Conservation (phyloP, 306 rosid genomes). For the Fragaria iinumae region DNA sequence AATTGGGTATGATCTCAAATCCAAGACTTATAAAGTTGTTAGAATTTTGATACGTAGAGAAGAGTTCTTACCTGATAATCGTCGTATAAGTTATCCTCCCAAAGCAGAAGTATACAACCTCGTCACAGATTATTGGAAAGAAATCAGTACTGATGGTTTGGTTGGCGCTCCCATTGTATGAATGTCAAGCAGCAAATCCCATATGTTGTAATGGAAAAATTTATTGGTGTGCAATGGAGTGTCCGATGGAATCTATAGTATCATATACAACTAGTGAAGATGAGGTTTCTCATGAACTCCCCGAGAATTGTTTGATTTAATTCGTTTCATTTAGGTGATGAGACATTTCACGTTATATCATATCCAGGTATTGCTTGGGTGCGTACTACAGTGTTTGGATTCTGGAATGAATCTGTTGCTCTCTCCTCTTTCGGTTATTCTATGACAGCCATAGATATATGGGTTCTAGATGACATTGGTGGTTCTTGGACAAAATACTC, state of each 20-base stretch:
- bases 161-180: no score
- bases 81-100: neutral
- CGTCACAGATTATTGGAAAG: constrained; percentile 6
- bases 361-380: neutral
- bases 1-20: no score
- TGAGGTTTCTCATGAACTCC: no score
- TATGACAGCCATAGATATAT: neutral
- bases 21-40: neutral
- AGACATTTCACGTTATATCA: neutral
- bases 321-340: neutral
- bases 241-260: no score
- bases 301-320: neutral
- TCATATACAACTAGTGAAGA: no score
- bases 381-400: neutral
- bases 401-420: neutral
- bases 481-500: neutral
- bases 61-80: no score
- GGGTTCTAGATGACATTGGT: neutral
- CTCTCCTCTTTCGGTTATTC: no score
- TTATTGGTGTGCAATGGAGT: neutral
- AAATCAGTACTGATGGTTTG: neutral
- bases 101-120: constrained; percentile 6
- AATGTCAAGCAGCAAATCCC: neutral
- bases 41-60: neutral
- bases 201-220: neutral